Percentiles rank a stretch among this genome's conserved stretches.
Conservation (phyloP, 805 yeast genomes). For the Spathaspora hagerdaliae region DNA sequence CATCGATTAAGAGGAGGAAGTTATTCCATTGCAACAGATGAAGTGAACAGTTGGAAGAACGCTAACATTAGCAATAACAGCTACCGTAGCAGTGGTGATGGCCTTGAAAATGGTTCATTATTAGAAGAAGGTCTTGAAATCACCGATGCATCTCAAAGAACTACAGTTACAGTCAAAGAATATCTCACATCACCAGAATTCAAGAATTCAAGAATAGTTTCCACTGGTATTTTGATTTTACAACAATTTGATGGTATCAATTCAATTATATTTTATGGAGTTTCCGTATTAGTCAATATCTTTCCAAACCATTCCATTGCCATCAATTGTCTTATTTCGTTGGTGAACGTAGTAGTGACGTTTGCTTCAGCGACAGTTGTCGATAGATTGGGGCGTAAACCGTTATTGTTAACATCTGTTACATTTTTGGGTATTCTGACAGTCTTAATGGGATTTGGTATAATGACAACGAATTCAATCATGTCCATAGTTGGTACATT, state of each 20-base stretch:
- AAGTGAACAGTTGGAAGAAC: conserved; percentile 34
- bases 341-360: conserved; percentile 72
- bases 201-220: conserved; percentile 56
- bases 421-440: conserved; percentile 65
- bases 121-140: conserved; percentile 10
- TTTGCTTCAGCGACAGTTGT: conserved; percentile 68
- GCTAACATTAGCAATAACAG: not conserved
- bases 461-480: conserved; percentile 42
- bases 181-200: conserved; percentile 54
- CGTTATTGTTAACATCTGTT: conserved; percentile 56
- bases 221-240: conserved; percentile 69
- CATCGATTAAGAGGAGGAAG: conserved; percentile 39
- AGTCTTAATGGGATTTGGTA: conserved; percentile 62
- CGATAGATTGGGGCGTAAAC: conserved; percentile 72
- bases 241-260: conserved; percentile 95
- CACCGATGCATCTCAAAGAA: not conserved
- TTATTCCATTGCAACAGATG: conserved; percentile 28
- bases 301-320: conserved; percentile 69
- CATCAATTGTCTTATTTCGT: conserved; percentile 73
- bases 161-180: conserved; percentile 21
- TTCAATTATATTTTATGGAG: conserved; percentile 91
- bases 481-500: conserved; percentile 64
- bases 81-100: not conserved
- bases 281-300: conserved; percentile 66
- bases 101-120: conserved; percentile 7